A percentile compares a stretch with the other conserved stretches of the same genome.
Conservation (phyloP, 1,284 basidiomycete species). For the Fomes fomentarius region DNA sequence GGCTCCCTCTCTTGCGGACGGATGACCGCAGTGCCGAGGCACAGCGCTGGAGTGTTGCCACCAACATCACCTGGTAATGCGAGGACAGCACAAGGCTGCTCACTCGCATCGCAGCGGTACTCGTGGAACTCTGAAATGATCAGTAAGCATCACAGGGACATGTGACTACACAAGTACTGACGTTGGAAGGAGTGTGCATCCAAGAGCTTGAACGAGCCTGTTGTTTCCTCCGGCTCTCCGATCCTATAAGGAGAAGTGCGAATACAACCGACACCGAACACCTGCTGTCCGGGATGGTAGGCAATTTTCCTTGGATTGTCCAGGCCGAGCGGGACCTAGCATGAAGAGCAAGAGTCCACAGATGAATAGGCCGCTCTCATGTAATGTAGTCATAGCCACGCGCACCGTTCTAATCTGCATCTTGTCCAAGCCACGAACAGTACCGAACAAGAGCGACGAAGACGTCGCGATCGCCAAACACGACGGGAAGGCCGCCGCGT, state of each 20-base stretch:
- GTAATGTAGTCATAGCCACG: not conserved
- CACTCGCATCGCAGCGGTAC: slow-evolving; percentile 53
- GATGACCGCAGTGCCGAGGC: slow-evolving; percentile 61
- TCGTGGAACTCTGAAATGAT: slow-evolving; percentile 46
- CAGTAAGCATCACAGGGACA: slow-evolving; percentile 26
- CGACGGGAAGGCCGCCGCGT: slow-evolving; percentile 48
- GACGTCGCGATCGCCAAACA: slow-evolving; percentile 63
- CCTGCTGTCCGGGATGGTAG: slow-evolving; percentile 54
- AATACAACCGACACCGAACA: slow-evolving; percentile 68
- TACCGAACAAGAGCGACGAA: slow-evolving; percentile 64
- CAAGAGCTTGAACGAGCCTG: slow-evolving; percentile 67
- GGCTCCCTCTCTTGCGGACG: slow-evolving; percentile 59
- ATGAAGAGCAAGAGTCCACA: not conserved
- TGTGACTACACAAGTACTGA: slow-evolving; percentile 38
- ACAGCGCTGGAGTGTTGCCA: slow-evolving; percentile 48
- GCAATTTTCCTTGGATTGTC: slow-evolving; percentile 70
- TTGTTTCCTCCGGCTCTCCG: slow-evolving; percentile 51
- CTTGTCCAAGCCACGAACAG: slow-evolving; percentile 73
- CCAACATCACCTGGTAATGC: slow-evolving; percentile 38
- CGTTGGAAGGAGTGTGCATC: slow-evolving; percentile 69
- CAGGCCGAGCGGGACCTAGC: slow-evolving; percentile 69
- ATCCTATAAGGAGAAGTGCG: slow-evolving; percentile 55
- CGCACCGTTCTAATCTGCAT: slow-evolving; percentile 80
- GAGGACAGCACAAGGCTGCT: slow-evolving; percentile 64
- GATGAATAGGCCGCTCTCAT: not conserved